Conservation (phyloP, 768 basidiomycete species). For the Dacryopinax spathularia region DNA sequence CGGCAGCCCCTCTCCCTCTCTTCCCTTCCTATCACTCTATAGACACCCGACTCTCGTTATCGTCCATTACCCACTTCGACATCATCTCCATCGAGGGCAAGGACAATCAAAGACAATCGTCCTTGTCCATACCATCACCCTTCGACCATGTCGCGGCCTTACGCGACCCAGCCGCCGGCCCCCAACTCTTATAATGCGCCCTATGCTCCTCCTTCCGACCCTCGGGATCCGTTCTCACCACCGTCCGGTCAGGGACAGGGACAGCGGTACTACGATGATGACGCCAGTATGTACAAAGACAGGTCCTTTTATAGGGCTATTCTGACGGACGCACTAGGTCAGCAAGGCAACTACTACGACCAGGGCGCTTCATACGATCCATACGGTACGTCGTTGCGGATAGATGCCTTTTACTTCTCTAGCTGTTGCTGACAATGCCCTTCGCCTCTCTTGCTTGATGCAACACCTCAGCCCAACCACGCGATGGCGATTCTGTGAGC, state of each 20-base stretch:
- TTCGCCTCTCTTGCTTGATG: conserved; percentile 5
- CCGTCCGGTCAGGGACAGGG: background rate
- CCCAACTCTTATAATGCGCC: background rate
- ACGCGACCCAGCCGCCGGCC: background rate
- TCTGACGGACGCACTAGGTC: background rate
- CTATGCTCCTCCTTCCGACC: background rate
- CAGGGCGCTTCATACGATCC: conserved; percentile 41
- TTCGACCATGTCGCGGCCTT: background rate
- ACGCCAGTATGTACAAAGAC: background rate
- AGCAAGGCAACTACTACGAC: conserved; percentile 50
- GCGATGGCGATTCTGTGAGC: conserved; percentile 56
- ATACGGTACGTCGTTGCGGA: conserved; percentile 41
- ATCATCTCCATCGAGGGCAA: background rate
- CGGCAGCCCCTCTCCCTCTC: background rate
- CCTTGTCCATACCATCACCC: background rate
- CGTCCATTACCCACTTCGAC: too few species aligned
- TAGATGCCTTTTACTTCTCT: too few species aligned
- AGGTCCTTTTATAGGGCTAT: background rate
- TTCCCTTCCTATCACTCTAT: background rate
- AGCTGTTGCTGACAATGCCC: conserved; percentile 7
- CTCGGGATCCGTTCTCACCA: background rate
- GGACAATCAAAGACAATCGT: background rate
- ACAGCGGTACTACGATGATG: background rate
- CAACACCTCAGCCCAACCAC: conserved; percentile 39
- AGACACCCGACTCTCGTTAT: too few species aligned